phyloP scores from a whole-genome alignment of 129 eudicot genomes.

The Flaveria trinervia region DNA sequence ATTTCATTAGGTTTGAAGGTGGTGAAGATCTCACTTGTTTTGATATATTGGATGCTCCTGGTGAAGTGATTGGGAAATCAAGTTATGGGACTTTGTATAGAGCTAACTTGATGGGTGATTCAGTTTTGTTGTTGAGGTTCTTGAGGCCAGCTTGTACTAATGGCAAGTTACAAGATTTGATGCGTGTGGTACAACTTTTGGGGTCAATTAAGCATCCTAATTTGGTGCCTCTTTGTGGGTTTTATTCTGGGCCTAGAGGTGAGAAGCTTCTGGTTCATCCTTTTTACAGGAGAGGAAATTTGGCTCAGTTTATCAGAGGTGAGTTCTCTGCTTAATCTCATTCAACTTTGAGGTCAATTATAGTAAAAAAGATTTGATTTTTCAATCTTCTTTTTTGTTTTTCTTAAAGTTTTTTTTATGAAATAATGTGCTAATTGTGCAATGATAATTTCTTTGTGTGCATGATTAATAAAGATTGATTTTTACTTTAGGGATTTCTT shows the following conservation, averaged over 20 bases:
- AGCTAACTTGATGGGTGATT: conserved; percentile 61
- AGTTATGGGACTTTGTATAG: conserved; percentile 81
- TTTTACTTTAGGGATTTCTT: conserved; percentile 12
- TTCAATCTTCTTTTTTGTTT: background rate
- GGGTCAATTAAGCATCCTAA: conserved; percentile 78
- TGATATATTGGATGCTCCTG: conserved; percentile 91
- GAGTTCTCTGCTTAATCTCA: background rate
- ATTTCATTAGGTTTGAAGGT: conserved; percentile 71
- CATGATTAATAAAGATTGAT: conserved; percentile 16
- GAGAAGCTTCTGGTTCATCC: conserved; percentile 96
- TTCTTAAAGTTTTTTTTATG: conserved; percentile 1
- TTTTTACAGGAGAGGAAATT: conserved; percentile 59
- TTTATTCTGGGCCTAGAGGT: conserved; percentile 88
- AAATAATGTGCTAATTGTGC: background rate
- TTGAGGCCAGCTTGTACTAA: conserved; percentile 83
- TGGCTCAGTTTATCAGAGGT: conserved; percentile 90
- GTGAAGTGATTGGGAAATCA: conserved; percentile 91
- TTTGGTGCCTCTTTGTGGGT: conserved; percentile 86
- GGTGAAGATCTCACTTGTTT: conserved; percentile 74
- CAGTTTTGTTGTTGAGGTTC: conserved; percentile 69
- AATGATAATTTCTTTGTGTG: conserved; percentile 8
- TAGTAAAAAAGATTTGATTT: conserved; percentile 7
- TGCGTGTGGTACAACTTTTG: conserved; percentile 55
- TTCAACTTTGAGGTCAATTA: background rate
- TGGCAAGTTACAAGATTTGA: conserved; percentile 54